Conservation (phyloP, 2,329 filamentous ascomycete species). For the Nothophaeocryptopus gaeumannii region DNA sequence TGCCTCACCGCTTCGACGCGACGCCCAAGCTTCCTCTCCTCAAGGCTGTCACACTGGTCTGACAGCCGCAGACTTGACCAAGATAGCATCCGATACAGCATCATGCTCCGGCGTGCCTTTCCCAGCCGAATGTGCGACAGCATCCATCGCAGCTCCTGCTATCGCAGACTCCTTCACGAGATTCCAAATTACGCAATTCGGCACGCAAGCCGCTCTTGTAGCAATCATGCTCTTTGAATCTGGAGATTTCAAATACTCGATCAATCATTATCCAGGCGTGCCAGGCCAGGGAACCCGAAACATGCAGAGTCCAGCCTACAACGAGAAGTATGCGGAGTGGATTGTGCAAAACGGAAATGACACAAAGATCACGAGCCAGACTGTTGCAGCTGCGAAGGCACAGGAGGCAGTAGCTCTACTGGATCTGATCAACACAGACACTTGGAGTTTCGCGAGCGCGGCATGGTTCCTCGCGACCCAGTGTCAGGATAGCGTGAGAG, state of each 20-base stretch:
- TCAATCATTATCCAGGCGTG: constrained; percentile 60
- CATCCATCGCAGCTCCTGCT: constrained; percentile 57
- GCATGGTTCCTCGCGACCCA: constrained; percentile 61
- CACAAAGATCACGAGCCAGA: constrained; percentile 17
- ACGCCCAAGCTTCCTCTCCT: too few species aligned
- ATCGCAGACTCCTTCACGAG: constrained; percentile 56
- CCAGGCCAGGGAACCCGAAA: constrained; percentile 71
- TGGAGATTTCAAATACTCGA: constrained; percentile 65
- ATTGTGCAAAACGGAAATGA: constrained; percentile 38
- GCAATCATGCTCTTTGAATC: constrained; percentile 71
- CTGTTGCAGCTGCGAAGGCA: constrained; percentile 22
- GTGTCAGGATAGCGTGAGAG: constrained; percentile 47
- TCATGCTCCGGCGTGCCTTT: constrained; percentile 50
- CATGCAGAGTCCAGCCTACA: constrained; percentile 60
- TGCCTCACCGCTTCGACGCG: too few species aligned
- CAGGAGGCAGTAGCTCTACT: constrained; percentile 47
- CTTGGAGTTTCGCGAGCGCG: constrained; percentile 57
- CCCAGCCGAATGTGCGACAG: constrained; percentile 62
- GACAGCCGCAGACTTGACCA: constrained; percentile 44
- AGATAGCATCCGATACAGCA: constrained; percentile 58
- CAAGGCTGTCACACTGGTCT: constrained; percentile 16
- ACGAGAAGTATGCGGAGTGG: constrained; percentile 54
- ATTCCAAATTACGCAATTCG: constrained; percentile 55
- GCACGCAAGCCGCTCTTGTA: constrained; percentile 67
- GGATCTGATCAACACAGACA: constrained; percentile 46